Evolutionary conservation across 306 rosid species (phyloP).

Genomic region (Potentilla sterilis): DNA sequence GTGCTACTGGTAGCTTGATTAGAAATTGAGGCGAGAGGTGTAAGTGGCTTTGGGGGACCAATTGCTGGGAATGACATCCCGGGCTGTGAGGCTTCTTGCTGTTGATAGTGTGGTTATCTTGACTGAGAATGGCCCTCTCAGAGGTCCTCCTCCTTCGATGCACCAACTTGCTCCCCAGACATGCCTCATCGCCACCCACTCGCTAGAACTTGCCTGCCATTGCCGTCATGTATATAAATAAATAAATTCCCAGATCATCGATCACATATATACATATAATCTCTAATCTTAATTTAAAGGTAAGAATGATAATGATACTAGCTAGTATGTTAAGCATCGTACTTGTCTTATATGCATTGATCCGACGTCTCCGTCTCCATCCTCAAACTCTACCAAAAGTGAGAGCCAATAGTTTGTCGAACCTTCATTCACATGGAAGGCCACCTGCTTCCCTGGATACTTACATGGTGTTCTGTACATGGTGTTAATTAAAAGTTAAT

Average conservation of each 20-base stretch:
- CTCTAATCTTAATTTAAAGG: too few species aligned
- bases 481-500: neutral
- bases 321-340: conserved; percentile 4
- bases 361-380: conserved; percentile 82
- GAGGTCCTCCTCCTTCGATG: conserved; percentile 55
- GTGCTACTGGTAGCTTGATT: neutral
- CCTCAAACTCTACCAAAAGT: conserved; percentile 71
- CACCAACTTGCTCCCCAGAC: conserved; percentile 94
- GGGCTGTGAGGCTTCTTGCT: conserved; percentile 51
- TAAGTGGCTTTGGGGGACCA: conserved; percentile 84
- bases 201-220: conserved; percentile 64
- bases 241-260: neutral
- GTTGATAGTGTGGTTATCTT: conserved; percentile 65
- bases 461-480: conserved; percentile 61
- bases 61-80: conserved; percentile 65
- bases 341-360: conserved; percentile 80
- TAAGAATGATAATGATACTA: conserved; percentile 4
- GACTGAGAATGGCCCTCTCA: conserved; percentile 83
- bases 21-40: conserved; percentile 64
- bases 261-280: neutral
- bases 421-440: conserved; percentile 88
- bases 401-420: conserved; percentile 82
- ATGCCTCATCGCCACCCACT: conserved; percentile 77
- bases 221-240: neutral
- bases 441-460: conserved; percentile 63